Evolutionary conservation across 2,329 filamentous ascomycete species (phyloP).

Genomic region (Calonectria pseudoturangicola): DNA sequence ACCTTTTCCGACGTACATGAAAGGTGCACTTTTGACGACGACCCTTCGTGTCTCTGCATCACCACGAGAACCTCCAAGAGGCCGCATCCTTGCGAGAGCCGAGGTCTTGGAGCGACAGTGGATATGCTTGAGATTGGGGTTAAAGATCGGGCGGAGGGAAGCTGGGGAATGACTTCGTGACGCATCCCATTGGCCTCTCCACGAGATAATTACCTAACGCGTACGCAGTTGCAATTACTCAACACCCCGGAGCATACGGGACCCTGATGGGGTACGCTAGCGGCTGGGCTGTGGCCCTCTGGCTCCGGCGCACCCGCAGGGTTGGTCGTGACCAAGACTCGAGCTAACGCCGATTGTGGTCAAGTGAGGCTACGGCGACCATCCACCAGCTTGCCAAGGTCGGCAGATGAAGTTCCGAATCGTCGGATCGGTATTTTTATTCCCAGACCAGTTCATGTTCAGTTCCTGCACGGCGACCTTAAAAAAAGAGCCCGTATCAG

Average conservation of each 20-base stretch:
- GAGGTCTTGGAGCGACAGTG: slow-evolving; percentile 22
- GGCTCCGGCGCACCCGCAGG: slow-evolving; percentile 33
- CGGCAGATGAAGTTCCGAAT: slow-evolving; percentile 35
- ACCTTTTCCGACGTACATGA: neutral
- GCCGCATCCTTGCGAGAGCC: neutral
- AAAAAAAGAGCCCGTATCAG: slow-evolving; percentile 25
- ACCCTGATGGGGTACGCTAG: slow-evolving; percentile 30
- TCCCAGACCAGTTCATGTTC: slow-evolving; percentile 1
- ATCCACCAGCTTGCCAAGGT: neutral
- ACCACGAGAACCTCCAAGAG: neutral
- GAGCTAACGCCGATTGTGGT: slow-evolving; percentile 16
- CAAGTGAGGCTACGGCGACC: slow-evolving; percentile 18
- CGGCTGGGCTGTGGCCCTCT: slow-evolving; percentile 24
- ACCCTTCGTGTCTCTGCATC: too few relatives aligned
- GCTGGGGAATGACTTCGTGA: slow-evolving; percentile 29
- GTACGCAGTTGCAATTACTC: slow-evolving; percentile 38
- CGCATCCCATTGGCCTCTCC: slow-evolving; percentile 20
- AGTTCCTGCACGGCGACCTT: slow-evolving; percentile 5
- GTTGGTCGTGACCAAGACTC: neutral
- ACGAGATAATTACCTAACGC: slow-evolving; percentile 32
- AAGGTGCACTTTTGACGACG: neutral
- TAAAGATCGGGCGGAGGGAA: slow-evolving; percentile 35
- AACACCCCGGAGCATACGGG: slow-evolving; percentile 6
- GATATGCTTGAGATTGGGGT: slow-evolving; percentile 28
- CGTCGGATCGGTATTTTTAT: slow-evolving; percentile 32